These are phyloP conservation scores for Heracleum sosnowskyi DNA, from an alignment of 129 eudicot species.

Conservation along the genomic window DNA sequence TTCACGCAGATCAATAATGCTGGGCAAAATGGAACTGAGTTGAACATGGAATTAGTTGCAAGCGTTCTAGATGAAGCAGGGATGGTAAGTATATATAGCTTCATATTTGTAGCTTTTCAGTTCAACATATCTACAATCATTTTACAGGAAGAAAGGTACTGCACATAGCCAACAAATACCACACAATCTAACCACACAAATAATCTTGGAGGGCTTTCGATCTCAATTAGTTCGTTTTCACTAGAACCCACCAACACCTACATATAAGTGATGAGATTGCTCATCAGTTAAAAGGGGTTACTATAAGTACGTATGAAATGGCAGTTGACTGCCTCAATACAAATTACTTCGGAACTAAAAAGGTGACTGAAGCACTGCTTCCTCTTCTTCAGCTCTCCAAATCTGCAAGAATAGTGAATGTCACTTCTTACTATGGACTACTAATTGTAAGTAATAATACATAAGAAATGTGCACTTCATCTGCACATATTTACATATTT, in stretches of 20 bases:
- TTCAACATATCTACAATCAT: neutral
- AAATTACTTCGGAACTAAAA: constrained; percentile 36
- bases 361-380: constrained; percentile 35
- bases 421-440: constrained; percentile 24
- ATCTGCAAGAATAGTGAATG: constrained; percentile 42
- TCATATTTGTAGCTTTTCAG: neutral
- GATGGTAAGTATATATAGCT: constrained; percentile 17
- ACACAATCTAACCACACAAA: neutral
- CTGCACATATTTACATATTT: neutral
- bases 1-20: constrained; percentile 34
- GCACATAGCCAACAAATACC: too few species aligned
- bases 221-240: neutral
- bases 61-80: constrained; percentile 14
- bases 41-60: constrained; percentile 1
- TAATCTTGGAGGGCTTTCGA: neutral
- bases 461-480: neutral
- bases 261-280: constrained; percentile 22
- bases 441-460: constrained; percentile 17
- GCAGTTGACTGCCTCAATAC: constrained; percentile 35
- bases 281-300: neutral
- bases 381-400: constrained; percentile 37
- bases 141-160: neutral
- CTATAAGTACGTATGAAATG: constrained; percentile 21
- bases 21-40: constrained; percentile 11
- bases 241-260: constrained; percentile 7